phyloP scores from a whole-genome alignment of 75 land plant genomes.

The Larix kaempferi region DNA sequence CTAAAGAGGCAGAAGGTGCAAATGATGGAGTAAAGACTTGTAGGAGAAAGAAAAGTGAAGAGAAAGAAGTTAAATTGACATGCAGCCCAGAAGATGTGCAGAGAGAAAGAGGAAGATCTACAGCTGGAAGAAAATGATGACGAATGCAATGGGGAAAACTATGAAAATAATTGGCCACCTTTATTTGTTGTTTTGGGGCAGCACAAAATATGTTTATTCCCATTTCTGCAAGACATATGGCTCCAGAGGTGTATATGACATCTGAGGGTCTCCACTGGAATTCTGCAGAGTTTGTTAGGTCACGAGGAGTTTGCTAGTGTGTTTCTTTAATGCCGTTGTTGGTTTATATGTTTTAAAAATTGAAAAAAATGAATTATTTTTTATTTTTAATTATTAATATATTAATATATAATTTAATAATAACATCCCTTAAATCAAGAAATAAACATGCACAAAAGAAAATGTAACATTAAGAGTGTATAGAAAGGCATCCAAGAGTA shows the following conservation, averaged over 20 bases:
- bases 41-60: conserved; percentile 27
- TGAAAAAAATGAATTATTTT: too few species aligned
- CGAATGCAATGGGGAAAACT: conserved; percentile 40
- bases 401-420: too few species aligned
- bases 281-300: conserved; percentile 73
- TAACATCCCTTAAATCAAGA: too few species aligned
- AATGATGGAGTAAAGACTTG: not conserved
- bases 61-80: conserved; percentile 11
- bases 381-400: too few species aligned
- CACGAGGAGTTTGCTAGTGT: too few species aligned
- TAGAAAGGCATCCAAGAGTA: too few species aligned
- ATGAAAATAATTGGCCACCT: conserved; percentile 76
- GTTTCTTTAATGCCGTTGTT: too few species aligned
- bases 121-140: conserved; percentile 22
- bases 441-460: too few species aligned
- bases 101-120: conserved; percentile 24
- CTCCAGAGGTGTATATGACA: conserved; percentile 67
- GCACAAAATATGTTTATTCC: conserved; percentile 83
- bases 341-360: too few species aligned
- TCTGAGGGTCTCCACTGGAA: conserved; percentile 64
- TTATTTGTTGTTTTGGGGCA: conserved; percentile 98
- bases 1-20: not conserved
- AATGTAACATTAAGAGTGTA: too few species aligned
- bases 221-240: conserved; percentile 63
- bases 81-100: conserved; percentile 14